phyloP scores from a whole-genome alignment of 2,329 filamentous ascomycete genomes.

The Trichoderma harzianum region DNA sequence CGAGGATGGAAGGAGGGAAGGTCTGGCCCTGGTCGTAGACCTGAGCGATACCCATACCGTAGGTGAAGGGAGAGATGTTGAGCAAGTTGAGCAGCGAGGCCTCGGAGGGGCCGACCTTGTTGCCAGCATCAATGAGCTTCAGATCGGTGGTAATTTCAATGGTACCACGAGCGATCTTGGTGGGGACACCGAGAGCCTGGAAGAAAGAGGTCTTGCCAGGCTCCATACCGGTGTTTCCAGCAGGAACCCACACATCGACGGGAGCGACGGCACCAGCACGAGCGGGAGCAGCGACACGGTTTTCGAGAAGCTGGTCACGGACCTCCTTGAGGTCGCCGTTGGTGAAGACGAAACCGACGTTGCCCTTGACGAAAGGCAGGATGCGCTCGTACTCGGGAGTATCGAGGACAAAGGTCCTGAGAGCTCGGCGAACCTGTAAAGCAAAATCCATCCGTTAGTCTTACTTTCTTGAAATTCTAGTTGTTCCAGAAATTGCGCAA shows the following conservation, averaged over 20 bases:
- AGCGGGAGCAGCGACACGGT: conserved; percentile 96
- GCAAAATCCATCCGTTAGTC: neutral
- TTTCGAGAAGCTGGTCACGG: conserved; percentile 91
- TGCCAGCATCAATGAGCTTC: conserved; percentile 91
- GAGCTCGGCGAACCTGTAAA: conserved; percentile 80
- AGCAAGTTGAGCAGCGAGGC: conserved; percentile 99
- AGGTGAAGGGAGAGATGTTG: conserved; percentile 99
- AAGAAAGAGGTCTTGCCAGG: conserved; percentile 99
- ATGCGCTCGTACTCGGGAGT: conserved; percentile 97
- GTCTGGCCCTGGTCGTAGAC: conserved; percentile 97
- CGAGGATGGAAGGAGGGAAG: conserved; percentile 81
- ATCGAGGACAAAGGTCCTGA: conserved; percentile 90
- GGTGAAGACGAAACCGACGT: conserved; percentile 99
- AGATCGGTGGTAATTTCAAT: conserved; percentile 99
- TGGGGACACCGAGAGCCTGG: conserved; percentile 99
- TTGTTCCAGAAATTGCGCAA: neutral
- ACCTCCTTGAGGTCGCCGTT: conserved; percentile 88
- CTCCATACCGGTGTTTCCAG: conserved; percentile 99
- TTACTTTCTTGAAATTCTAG: neutral
- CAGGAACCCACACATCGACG: conserved; percentile 88
- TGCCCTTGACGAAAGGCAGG: conserved; percentile 92
- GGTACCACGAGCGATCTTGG: conserved; percentile 99
- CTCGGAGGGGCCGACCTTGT: conserved; percentile 97
- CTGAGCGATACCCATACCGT: conserved; percentile 94
- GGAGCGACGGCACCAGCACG: conserved; percentile 97